A percentile compares a stretch with the other conserved stretches of the same genome.
phyloP scores from a whole-genome alignment of 1,139 yeast genomes.

The Yamadazyma buinensis region DNA sequence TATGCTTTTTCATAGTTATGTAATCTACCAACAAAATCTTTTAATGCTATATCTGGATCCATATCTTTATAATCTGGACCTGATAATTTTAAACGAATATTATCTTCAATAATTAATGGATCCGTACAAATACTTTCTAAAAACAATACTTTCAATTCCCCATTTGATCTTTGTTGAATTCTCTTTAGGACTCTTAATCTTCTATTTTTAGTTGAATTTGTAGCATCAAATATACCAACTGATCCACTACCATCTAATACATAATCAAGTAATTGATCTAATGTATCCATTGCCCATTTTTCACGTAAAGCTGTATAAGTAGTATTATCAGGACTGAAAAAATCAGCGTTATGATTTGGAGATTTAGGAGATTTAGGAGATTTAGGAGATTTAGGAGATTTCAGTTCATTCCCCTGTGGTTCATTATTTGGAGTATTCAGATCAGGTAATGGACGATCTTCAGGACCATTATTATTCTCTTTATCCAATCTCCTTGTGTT shows the following conservation, averaged over 20 bases:
- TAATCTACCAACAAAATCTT: constrained; percentile 79
- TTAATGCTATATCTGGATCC: constrained; percentile 77
- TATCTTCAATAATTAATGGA: constrained; percentile 70
- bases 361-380: constrained; percentile 11
- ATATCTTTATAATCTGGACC: constrained; percentile 92
- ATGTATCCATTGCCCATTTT: constrained; percentile 94
- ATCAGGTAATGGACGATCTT: constrained; percentile 68
- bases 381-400: constrained; percentile 16
- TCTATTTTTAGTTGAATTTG: constrained; percentile 79
- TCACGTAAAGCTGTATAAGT: constrained; percentile 69
- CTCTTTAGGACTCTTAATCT: constrained; percentile 65
- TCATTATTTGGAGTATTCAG: constrained; percentile 38
- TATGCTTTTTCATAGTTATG: constrained; percentile 85
- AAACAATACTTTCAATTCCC: constrained; percentile 75
- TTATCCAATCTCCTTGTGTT: constrained; percentile 75
- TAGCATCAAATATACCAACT: constrained; percentile 94
- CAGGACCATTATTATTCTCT: constrained; percentile 68
- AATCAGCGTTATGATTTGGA: constrained; percentile 65
- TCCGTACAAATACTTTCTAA: constrained; percentile 88
- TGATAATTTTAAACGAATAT: constrained; percentile 76
- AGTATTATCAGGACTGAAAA: constrained; percentile 78
- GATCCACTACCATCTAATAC: constrained; percentile 78
- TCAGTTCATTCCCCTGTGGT: too few relatives aligned
- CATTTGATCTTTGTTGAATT: constrained; percentile 66
- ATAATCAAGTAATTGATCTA: constrained; percentile 79